Conservation (phyloP, 1,139 yeast species). For the Suhomyces wounanorum region DNA sequence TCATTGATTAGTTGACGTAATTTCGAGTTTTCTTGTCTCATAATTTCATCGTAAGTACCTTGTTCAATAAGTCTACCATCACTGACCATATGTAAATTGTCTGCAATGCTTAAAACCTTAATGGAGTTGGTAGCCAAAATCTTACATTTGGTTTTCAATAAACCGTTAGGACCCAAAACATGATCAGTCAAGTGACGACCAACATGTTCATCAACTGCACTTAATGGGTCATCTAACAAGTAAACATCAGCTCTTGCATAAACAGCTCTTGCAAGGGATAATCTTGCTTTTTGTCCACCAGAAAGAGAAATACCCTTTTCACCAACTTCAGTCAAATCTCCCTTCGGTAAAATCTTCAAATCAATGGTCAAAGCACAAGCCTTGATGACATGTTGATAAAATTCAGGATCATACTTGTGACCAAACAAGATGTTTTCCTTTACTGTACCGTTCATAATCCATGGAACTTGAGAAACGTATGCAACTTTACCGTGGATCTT, state of each 20-base stretch:
- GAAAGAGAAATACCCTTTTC: slow-evolving; percentile 96
- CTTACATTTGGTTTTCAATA: slow-evolving; percentile 73
- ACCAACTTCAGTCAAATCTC: slow-evolving; percentile 90
- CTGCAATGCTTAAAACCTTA: slow-evolving; percentile 78
- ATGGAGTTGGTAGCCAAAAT: slow-evolving; percentile 88
- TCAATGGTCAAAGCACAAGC: slow-evolving; percentile 89
- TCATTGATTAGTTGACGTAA: slow-evolving; percentile 69
- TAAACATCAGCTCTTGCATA: slow-evolving; percentile 93
- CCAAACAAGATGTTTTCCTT: slow-evolving; percentile 47
- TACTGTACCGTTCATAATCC: slow-evolving; percentile 44
- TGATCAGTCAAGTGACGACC: slow-evolving; percentile 80
- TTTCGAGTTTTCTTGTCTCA: slow-evolving; percentile 54
- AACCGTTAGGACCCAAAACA: slow-evolving; percentile 80
- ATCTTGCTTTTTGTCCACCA: slow-evolving; percentile 96
- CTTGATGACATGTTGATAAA: slow-evolving; percentile 74
- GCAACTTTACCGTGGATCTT: slow-evolving; percentile 61
- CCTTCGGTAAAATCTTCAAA: slow-evolving; percentile 76
- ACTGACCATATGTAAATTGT: slow-evolving; percentile 68
- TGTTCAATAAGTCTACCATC: slow-evolving; percentile 80
- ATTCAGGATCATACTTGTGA: slow-evolving; percentile 75
- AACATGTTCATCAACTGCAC: slow-evolving; percentile 96
- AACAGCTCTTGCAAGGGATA: slow-evolving; percentile 92
- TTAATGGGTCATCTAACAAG: slow-evolving; percentile 86
- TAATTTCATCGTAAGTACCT: slow-evolving; percentile 64
- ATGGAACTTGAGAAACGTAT: slow-evolving; percentile 34